A percentile compares a stretch with the other conserved stretches of the same genome.
Conservation (phyloP, 2,329 filamentous ascomycete genomes). For the Corinectria fuckeliana region DNA sequence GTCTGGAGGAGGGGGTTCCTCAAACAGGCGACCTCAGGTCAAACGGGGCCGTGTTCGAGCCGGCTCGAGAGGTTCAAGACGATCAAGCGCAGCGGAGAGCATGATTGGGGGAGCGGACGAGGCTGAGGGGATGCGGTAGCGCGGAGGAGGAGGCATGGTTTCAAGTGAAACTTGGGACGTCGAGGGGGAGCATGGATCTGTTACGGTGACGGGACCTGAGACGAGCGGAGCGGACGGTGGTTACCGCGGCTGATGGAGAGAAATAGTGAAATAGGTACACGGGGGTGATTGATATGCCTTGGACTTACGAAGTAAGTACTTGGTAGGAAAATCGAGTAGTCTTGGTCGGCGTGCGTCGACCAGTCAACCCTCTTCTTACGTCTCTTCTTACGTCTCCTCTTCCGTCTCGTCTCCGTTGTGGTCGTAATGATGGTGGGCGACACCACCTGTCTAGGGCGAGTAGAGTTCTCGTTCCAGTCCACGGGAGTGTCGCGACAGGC, state of each 20-base stretch:
- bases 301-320: too few species aligned
- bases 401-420: neutral
- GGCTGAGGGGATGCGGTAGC: constrained; percentile 25
- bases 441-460: neutral
- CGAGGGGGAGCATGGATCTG: constrained; percentile 41
- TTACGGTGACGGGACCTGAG: constrained; percentile 33
- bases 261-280: neutral
- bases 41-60: constrained; percentile 39
- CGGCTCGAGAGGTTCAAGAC: constrained; percentile 23
- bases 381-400: neutral
- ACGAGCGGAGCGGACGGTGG: constrained; percentile 22
- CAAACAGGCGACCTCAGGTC: constrained; percentile 32
- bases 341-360: constrained; percentile 2
- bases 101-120: constrained; percentile 31
- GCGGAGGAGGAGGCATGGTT: constrained; percentile 42
- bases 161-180: constrained; percentile 56
- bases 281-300: constrained; percentile 1
- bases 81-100: constrained; percentile 16
- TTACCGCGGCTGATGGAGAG: neutral
- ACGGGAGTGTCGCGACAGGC: constrained; percentile 5
- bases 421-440: constrained; percentile 3
- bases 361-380: neutral
- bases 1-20: constrained; percentile 22
- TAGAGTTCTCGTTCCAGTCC: neutral
- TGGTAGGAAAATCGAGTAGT: neutral